Evolutionary conservation across 2,329 filamentous ascomycete species (phyloP).

Genomic region (Orbilia javanica): DNA sequence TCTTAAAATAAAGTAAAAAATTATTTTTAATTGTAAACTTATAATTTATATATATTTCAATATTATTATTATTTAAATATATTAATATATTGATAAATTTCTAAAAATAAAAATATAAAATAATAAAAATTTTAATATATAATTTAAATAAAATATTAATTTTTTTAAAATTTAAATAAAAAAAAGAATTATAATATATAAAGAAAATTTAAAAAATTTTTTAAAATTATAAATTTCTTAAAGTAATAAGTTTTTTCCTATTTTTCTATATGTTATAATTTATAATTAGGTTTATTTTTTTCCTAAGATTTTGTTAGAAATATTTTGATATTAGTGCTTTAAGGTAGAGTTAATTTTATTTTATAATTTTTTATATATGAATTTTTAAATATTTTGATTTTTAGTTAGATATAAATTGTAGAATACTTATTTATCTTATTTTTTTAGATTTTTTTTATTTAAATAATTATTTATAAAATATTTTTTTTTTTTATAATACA

Average conservation of each 20-base stretch:
- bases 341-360: constrained; percentile 1
- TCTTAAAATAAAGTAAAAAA: constrained; percentile 1
- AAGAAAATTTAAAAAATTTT: too few relatives aligned
- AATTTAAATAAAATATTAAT: not conserved
- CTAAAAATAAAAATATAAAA: too few relatives aligned
- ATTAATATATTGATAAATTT: not conserved
- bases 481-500: not conserved
- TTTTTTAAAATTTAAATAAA: not conserved
- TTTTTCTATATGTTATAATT: too few relatives aligned
- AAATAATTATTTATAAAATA: constrained; percentile 9
- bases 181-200: too few relatives aligned
- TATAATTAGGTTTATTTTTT: not conserved
- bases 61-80: not conserved
- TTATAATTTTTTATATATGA: constrained; percentile 9
- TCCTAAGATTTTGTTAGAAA: not conserved
- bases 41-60: not conserved
- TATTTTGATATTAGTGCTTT: not conserved
- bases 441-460: too few relatives aligned
- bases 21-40: constrained; percentile 9
- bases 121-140: constrained; percentile 18
- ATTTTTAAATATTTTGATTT: not conserved
- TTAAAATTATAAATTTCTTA: too few relatives aligned
- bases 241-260: too few relatives aligned
- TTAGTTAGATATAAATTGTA: not conserved
- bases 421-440: too few relatives aligned